Percentiles rank a stretch among this genome's conserved stretches.
These are phyloP conservation scores for Coriaria nepalensis DNA, from an alignment of 306 rosid species.

Conservation along the genomic window DNA sequence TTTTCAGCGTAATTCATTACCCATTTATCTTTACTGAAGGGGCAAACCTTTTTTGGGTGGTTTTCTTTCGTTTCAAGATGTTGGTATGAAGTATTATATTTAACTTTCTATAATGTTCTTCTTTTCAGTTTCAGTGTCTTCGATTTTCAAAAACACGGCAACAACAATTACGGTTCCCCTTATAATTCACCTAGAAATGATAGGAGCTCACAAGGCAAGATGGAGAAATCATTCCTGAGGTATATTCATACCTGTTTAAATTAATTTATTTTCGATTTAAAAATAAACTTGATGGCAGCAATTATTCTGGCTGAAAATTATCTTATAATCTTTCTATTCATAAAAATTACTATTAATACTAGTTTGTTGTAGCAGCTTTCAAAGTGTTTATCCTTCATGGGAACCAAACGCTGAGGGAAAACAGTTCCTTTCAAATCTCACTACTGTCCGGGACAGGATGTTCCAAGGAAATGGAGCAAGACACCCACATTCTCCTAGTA, in stretches of 20 bases:
- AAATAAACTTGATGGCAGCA: not conserved
- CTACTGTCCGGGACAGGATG: conserved; percentile 50
- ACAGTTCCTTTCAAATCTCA: conserved; percentile 42
- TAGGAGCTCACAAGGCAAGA: conserved; percentile 93
- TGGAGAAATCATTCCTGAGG: conserved; percentile 99
- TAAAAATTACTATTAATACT: no score
- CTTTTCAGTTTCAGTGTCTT: conserved; percentile 57
- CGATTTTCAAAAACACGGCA: conserved; percentile 76
- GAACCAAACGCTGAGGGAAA: conserved; percentile 59
- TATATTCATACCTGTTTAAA: conserved; percentile 16
- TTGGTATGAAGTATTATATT: not conserved
- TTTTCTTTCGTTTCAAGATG: not conserved
- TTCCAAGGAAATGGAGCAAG: conserved; percentile 27
- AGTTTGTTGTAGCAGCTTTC: conserved; percentile 48
- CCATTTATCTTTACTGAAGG: not conserved
- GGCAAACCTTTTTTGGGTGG: no score
- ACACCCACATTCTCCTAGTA: conserved; percentile 30
- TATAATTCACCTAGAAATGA: conserved; percentile 29
- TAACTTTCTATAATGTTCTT: conserved; percentile 9
- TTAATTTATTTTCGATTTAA: not conserved
- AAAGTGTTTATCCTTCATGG: conserved; percentile 75
- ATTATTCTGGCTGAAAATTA: no score
- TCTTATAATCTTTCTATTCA: no score
- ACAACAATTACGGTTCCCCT: conserved; percentile 64
- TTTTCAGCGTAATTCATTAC: conserved; percentile 1